A percentile compares a stretch with the other conserved stretches of the same genome.
phyloP scores from a whole-genome alignment of 352 stramenopile species.

The Phytopythium mirpurense region DNA sequence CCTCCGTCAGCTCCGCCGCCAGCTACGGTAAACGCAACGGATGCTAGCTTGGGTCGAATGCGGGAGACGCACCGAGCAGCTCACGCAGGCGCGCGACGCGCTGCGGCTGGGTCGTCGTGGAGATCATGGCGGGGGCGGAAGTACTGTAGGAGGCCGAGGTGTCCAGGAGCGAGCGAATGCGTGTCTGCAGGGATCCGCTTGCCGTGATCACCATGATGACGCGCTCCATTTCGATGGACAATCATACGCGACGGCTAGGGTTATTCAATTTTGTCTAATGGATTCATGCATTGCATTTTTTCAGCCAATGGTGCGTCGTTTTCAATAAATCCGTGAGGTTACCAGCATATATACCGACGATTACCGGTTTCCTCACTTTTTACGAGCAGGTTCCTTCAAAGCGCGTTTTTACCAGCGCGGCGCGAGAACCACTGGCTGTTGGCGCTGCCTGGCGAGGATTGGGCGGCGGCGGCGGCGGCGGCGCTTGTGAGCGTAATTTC shows the following conservation, averaged over 20 bases:
- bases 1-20: too few species aligned
- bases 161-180: neutral
- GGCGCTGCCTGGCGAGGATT: constrained; percentile 17
- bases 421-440: constrained; percentile 21
- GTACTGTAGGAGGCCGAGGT: neutral
- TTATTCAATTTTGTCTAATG: too few species aligned
- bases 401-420: constrained; percentile 9
- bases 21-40: neutral
- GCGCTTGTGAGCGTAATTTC: constrained; percentile 37
- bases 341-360: neutral
- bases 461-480: constrained; percentile 9
- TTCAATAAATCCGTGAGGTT: too few species aligned
- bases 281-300: too few species aligned
- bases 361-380: constrained; percentile 7
- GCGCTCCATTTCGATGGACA: too few species aligned
- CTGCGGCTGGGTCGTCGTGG: constrained; percentile 32
- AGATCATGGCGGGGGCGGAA: constrained; percentile 7
- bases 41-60: too few species aligned
- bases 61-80: constrained; percentile 16
- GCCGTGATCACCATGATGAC: too few species aligned
- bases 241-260: too few species aligned
- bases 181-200: too few species aligned
- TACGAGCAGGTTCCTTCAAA: constrained; percentile 7
- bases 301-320: too few species aligned
- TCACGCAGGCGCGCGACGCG: constrained; percentile 42